phyloP scores from a whole-genome alignment of 371 early-diverging fungal species.

The Thermomucor indicae-seudaticae region DNA sequence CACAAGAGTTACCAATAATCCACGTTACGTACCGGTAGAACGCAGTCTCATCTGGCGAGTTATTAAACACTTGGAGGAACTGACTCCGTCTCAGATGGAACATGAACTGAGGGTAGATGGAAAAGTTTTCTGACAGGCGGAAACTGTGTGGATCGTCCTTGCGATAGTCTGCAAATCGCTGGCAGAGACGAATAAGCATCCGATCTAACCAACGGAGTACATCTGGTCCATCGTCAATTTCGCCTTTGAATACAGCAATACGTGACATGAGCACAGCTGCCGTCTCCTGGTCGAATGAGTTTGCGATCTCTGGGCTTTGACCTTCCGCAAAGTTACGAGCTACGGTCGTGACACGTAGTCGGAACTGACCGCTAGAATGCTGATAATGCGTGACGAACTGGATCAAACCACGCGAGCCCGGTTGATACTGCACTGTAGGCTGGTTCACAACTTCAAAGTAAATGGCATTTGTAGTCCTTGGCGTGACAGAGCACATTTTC shows the following conservation, averaged over 20 bases:
- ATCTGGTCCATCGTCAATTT: constrained; percentile 98
- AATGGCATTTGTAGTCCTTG: constrained; percentile 82
- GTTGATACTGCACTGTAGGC: constrained; percentile 75
- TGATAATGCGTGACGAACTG: constrained; percentile 97
- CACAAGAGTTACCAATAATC: not conserved
- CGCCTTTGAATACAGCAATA: constrained; percentile 96
- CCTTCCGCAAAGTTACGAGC: constrained; percentile 93
- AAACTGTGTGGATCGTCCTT: constrained; percentile 96
- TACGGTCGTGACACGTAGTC: constrained; percentile 94
- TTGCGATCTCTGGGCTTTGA: constrained; percentile 82
- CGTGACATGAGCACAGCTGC: constrained; percentile 98
- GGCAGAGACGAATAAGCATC: constrained; percentile 97
- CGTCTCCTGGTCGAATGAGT: constrained; percentile 99
- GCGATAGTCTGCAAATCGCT: constrained; percentile 94
- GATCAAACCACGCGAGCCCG: constrained; percentile 86
- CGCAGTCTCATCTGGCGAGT: constrained; percentile 98
- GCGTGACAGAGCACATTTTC: constrained; percentile 90
- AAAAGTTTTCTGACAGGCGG: constrained; percentile 91
- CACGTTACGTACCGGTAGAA: constrained; percentile 69
- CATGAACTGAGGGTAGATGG: constrained; percentile 99
- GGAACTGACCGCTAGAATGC: constrained; percentile 87
- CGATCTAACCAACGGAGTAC: constrained; percentile 99
- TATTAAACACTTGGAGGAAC: constrained; percentile 99
- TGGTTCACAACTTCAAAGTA: constrained; percentile 97
- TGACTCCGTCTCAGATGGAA: constrained; percentile 98